Base-by-base conservation (phyloP, 1,284 basidiomycete species). In the Sporisorium exsertum region DNA sequence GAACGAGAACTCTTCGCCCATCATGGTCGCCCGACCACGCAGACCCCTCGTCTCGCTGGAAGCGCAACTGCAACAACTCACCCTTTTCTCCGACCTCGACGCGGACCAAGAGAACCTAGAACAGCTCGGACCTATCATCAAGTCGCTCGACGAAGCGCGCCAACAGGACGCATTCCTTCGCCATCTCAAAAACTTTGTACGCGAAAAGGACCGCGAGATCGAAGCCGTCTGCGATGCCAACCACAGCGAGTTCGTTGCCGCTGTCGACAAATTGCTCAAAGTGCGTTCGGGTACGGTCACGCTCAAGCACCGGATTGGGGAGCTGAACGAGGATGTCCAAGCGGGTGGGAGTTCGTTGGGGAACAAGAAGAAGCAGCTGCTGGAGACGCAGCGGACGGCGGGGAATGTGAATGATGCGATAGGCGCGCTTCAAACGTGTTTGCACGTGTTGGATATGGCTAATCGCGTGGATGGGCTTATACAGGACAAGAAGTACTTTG, bases 191-290 rank as follows among this genome's bases (percentile, higher is more conserved):
- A 89, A 88, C 20, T 93, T 98, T 80, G 93, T 98, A 55, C 91
- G 93, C 81, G 91, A 94, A 75, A 97, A 98, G 87, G 97, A 99
- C 85, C 89, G 90, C 64, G 95, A 99, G 87, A 99, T 99, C 83
- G 94, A 98, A 87, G 91, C 90, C 67, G 95, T 98, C 86, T 99
- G 97, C 87, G 91, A 92, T 65, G 92, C 93, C 79, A 98, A 98
- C 86, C 97, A 99, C 85, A 94, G 96, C 87, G 97, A 99, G 86
- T 99, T 99, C 84, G 94, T 97, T 26, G 91, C 92, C 24, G 97
- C 95, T 9, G 95, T 98, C 10, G 94, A 95, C 35, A 97, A 95
- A 5, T 88, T 99, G 60, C 92, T 98, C 86, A 93, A 92, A 53
- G 95, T 99, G 84, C 92, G 97, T 81, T 94, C 89, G 57, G 89